phyloP scores from a whole-genome alignment of 176 grass and related monocot species.

The Otatea glauca region DNA sequence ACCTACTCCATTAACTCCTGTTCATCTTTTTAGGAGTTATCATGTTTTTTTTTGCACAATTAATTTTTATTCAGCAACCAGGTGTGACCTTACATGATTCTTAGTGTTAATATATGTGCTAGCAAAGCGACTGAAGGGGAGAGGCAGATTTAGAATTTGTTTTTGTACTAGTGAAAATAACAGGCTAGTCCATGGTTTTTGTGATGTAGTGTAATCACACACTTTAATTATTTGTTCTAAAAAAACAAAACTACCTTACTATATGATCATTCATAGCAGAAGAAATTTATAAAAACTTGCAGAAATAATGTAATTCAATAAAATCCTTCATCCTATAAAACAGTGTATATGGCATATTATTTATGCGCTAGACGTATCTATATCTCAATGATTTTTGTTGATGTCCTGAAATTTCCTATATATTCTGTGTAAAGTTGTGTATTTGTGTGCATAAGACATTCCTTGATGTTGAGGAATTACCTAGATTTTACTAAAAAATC shows the following conservation, averaged over 20 bases:
- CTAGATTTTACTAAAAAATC: background rate
- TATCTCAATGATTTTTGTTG: background rate
- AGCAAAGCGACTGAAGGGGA: background rate
- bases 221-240: constrained; percentile 7
- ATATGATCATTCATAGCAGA: constrained; percentile 9
- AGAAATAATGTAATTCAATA: constrained; percentile 16
- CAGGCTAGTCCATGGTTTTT: constrained; percentile 8
- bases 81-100: background rate
- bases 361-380: background rate
- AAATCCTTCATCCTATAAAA: constrained; percentile 27
- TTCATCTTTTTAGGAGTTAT: background rate
- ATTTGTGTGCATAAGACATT: constrained; percentile 1
- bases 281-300: background rate
- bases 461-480: background rate
- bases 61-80: background rate
- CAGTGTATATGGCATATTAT: background rate
- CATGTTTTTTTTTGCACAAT: background rate
- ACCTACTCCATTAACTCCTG: background rate
- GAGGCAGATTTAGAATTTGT: constrained; percentile 1
- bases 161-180: background rate
- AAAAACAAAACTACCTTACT: background rate
- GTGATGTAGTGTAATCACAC: background rate
- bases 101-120: constrained; percentile 19
- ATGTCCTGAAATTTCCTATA: constrained; percentile 16
- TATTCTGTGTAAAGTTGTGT: background rate